These are phyloP conservation scores for Arctostaphylos glauca DNA, from an alignment of 148 eudicot species.

Conservation along the genomic window DNA sequence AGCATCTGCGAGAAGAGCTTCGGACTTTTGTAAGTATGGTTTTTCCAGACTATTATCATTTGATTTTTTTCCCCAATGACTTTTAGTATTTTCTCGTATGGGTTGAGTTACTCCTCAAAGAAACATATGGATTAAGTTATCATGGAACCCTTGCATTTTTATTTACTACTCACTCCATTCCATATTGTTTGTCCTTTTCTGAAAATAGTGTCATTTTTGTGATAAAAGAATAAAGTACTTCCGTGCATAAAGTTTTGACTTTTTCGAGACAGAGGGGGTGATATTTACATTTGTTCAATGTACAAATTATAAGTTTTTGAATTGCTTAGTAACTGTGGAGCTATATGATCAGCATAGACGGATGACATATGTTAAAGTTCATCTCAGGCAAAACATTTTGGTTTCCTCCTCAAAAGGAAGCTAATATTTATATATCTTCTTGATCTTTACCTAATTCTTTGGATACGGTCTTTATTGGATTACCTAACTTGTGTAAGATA, in stretches of 20 bases:
- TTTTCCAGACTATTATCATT: neutral
- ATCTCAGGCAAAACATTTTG: neutral
- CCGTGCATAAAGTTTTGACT: too few species aligned
- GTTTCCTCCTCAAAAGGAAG: neutral
- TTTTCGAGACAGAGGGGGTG: too few species aligned
- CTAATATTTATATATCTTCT: neutral
- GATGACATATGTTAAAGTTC: neutral
- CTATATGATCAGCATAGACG: neutral
- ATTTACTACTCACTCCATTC: neutral
- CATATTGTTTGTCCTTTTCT: too few species aligned
- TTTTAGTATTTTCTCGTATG: neutral
- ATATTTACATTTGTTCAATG: neutral
- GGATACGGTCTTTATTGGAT: neutral
- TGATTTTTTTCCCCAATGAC: neutral
- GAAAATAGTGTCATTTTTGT: too few species aligned
- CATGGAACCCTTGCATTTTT: neutral
- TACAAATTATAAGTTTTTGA: neutral
- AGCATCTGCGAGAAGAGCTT: slow-evolving; percentile 87
- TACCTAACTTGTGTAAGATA: neutral
- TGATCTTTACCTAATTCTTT: neutral
- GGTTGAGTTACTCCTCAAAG: neutral
- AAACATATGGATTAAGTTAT: neutral
- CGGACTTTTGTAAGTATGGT: slow-evolving; percentile 59
- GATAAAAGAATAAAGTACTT: too few species aligned
- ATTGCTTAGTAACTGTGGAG: neutral